A percentile compares a stretch with the other conserved stretches of the same genome.
Evolutionary conservation across 805 yeast species (phyloP).

Genomic region (Tetrapisispora namnaoensis): DNA sequence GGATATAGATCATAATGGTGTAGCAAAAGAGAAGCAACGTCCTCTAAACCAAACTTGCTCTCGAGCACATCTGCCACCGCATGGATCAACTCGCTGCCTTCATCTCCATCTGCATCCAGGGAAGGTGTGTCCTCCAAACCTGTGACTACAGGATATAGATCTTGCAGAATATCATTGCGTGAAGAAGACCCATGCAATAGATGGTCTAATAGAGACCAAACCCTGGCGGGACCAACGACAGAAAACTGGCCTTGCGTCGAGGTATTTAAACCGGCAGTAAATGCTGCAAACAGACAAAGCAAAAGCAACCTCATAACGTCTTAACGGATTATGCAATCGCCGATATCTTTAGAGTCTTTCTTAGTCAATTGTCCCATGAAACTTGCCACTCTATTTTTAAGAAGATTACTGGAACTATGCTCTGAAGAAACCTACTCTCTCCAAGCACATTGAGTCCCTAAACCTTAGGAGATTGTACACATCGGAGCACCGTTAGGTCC

Average conservation of each 20-base stretch:
- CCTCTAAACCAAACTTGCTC: conserved; percentile 4
- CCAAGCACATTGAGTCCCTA: too few relatives aligned
- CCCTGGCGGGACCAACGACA: not conserved
- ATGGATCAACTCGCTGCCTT: conserved; percentile 2
- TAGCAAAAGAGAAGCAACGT: conserved; percentile 12
- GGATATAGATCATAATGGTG: conserved; percentile 13
- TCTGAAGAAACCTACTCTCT: too few relatives aligned
- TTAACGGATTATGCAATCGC: not conserved
- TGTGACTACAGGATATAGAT: conserved; percentile 10
- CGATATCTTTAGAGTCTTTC: too few relatives aligned
- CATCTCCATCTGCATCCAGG: conserved; percentile 3
- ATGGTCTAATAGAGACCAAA: conserved; percentile 1
- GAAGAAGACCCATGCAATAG: not conserved
- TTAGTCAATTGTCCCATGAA: too few relatives aligned
- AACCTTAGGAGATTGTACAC: too few relatives aligned
- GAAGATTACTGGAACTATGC: too few relatives aligned
- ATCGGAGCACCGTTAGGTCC: too few relatives aligned
- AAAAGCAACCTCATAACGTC: not conserved
- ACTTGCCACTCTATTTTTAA: too few relatives aligned
- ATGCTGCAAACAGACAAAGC: not conserved
- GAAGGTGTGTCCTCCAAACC: conserved; percentile 2
- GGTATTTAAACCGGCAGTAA: not conserved
- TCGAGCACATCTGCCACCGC: conserved; percentile 1
- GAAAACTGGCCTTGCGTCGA: not conserved
- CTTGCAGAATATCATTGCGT: not conserved